A percentile compares a stretch with the other conserved stretches of the same genome.
Conservation (phyloP, 2,329 filamentous ascomycete species). For the Penicillium paneum region DNA sequence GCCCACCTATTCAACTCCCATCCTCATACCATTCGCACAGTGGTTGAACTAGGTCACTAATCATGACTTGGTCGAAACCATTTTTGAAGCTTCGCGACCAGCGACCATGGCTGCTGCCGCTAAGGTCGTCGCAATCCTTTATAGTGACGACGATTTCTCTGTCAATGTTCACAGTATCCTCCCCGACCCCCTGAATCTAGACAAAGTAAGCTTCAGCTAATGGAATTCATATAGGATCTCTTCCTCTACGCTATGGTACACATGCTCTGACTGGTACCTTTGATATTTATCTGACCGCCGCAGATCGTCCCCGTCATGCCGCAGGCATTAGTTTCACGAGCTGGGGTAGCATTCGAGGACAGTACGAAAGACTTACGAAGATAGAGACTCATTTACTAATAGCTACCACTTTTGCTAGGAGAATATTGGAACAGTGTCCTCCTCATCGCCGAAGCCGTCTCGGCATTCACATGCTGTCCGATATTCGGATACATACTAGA, state of each 20-base stretch:
- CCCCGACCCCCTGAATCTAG: background rate
- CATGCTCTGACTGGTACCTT: background rate
- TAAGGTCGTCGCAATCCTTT: slow-evolving; percentile 57
- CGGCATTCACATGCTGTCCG: slow-evolving; percentile 16
- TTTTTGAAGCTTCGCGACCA: slow-evolving; percentile 7
- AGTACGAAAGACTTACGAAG: background rate
- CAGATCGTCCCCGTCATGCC: slow-evolving; percentile 21
- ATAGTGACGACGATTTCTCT: slow-evolving; percentile 52
- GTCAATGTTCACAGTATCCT: slow-evolving; percentile 15
- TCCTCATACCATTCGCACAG: background rate
- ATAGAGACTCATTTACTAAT: background rate
- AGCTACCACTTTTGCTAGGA: background rate
- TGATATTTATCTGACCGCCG: background rate
- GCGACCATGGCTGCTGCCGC: slow-evolving; percentile 35
- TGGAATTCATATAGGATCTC: slow-evolving; percentile 6
- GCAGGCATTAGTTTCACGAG: slow-evolving; percentile 12
- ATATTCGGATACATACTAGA: slow-evolving; percentile 19
- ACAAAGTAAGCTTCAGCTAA: background rate
- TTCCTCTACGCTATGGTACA: slow-evolving; percentile 21
- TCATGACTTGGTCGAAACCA: slow-evolving; percentile 10
- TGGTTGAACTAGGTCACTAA: background rate
- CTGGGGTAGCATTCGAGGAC: slow-evolving; percentile 14
- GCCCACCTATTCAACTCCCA: background rate
- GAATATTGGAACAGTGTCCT: slow-evolving; percentile 22
- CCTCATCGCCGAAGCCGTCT: slow-evolving; percentile 14